Conservation (phyloP, 2,329 filamentous ascomycete species). For the Aspergillus hiratsukae region DNA sequence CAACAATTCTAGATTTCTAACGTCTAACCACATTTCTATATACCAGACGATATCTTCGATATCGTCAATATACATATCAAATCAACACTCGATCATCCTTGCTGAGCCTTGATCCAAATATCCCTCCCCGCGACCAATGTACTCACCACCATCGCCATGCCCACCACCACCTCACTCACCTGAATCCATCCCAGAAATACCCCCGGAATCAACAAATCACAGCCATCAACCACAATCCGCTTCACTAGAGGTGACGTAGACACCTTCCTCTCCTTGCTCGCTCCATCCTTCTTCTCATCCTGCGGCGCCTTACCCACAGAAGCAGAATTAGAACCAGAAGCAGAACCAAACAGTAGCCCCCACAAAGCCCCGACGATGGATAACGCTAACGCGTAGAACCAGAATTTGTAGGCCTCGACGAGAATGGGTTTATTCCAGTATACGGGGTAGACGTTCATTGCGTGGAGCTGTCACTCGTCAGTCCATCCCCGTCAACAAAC, state of each 20-base stretch:
- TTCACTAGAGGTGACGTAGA: conserved; percentile 39
- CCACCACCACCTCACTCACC: conserved; percentile 50
- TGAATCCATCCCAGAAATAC: conserved; percentile 58
- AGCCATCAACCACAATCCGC: conserved; percentile 51
- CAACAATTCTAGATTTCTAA: too few species aligned
- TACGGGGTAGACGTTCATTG: conserved; percentile 49
- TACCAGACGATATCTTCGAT: neutral
- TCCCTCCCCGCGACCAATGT: conserved; percentile 58
- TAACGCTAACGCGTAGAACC: conserved; percentile 60
- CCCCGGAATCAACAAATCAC: conserved; percentile 62
- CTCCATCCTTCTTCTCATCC: conserved; percentile 17
- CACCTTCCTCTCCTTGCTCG: conserved; percentile 5
- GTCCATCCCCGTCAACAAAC: conserved; percentile 19
- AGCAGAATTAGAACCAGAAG: conserved; percentile 21
- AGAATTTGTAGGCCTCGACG: conserved; percentile 63
- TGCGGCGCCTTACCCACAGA: neutral
- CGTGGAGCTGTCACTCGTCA: conserved; percentile 31
- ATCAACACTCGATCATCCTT: neutral
- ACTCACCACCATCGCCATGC: conserved; percentile 56
- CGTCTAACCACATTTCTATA: neutral
- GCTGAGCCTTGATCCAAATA: conserved; percentile 49
- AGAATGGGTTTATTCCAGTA: conserved; percentile 46
- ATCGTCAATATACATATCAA: neutral
- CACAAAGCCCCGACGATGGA: conserved; percentile 39
- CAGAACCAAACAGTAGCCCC: conserved; percentile 14